These are phyloP conservation scores for Colletotrichum brevisporum DNA, from an alignment of 2,329 filamentous ascomycete genomes.

Conservation along the genomic window DNA sequence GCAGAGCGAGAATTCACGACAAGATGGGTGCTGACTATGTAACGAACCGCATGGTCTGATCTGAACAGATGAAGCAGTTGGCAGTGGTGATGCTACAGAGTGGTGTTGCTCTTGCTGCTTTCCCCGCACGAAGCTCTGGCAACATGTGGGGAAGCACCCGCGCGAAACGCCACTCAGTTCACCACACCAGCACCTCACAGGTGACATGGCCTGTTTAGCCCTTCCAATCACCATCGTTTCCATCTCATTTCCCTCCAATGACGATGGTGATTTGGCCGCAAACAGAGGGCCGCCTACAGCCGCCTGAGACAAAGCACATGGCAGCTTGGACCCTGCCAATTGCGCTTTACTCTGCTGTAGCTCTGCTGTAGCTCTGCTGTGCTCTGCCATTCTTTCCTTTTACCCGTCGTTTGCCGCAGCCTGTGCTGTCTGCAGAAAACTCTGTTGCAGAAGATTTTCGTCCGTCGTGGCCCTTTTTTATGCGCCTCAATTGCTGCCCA, in stretches of 20 bases:
- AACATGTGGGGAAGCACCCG: conserved; percentile 32
- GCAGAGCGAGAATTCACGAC: neutral
- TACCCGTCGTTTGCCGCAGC: conserved; percentile 6
- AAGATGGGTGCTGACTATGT: neutral
- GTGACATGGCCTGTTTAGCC: conserved; percentile 17
- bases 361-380: neutral
- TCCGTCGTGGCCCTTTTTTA: conserved; percentile 3
- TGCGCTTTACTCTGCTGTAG: neutral
- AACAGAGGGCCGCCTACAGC: conserved; percentile 16
- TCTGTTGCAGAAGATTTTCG: conserved; percentile 36
- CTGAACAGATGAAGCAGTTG: neutral
- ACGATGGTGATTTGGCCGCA: conserved; percentile 31
- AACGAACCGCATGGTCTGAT: conserved; percentile 9
- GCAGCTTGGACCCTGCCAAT: conserved; percentile 1
- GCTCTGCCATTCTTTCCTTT: neutral
- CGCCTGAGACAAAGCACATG: conserved; percentile 21
- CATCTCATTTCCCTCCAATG: conserved; percentile 21
- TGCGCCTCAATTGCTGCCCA: neutral
- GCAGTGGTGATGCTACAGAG: conserved; percentile 1
- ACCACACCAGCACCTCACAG: neutral
- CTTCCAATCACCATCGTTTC: conserved; percentile 35
- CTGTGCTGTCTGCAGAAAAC: conserved; percentile 20
- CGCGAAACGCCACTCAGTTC: neutral
- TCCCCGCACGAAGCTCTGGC: conserved; percentile 39
- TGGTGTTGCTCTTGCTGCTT: conserved; percentile 15